Conservation (phyloP, 2,329 filamentous ascomycete species). For the Macrophomina pseudophaseolina region DNA sequence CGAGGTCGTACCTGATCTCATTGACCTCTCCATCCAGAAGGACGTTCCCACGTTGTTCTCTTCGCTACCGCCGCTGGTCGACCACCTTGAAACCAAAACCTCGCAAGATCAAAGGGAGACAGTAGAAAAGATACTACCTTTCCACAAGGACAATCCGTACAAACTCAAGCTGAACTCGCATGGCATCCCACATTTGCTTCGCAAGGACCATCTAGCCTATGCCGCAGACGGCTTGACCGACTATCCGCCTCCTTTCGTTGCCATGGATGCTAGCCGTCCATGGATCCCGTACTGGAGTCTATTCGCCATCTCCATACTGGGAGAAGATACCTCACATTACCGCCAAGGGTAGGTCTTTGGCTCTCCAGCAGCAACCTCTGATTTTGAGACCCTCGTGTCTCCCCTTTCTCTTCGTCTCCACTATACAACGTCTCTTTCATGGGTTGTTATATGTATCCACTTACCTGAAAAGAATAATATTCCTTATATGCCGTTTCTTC, state of each 20-base stretch:
- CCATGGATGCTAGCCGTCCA: slow-evolving; percentile 83
- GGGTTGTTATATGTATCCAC: too few relatives aligned
- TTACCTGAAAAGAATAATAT: too few relatives aligned
- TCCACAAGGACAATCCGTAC: slow-evolving; percentile 62
- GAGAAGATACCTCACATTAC: slow-evolving; percentile 56
- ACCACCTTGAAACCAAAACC: slow-evolving; percentile 70
- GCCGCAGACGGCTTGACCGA: slow-evolving; percentile 60
- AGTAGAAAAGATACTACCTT: slow-evolving; percentile 70
- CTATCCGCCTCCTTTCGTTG: slow-evolving; percentile 73
- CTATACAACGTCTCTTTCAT: too few relatives aligned
- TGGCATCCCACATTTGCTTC: slow-evolving; percentile 77
- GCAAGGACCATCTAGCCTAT: slow-evolving; percentile 65
- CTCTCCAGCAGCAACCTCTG: too few relatives aligned
- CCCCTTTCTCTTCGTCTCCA: too few relatives aligned
- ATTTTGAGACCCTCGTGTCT: too few relatives aligned
- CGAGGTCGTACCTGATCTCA: slow-evolving; percentile 16
- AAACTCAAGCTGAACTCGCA: slow-evolving; percentile 66
- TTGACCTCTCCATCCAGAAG: slow-evolving; percentile 30
- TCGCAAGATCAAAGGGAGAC: slow-evolving; percentile 72
- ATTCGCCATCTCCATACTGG: slow-evolving; percentile 74
- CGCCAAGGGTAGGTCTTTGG: slow-evolving; percentile 60
- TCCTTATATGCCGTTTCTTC: too few relatives aligned
- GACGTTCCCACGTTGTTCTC: slow-evolving; percentile 38
- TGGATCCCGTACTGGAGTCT: slow-evolving; percentile 97
- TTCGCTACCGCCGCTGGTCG: slow-evolving; percentile 62